These are phyloP conservation scores for Cenococcum geophilum DNA, from an alignment of 495 filamentous ascomycete species.

Conservation along the genomic window DNA sequence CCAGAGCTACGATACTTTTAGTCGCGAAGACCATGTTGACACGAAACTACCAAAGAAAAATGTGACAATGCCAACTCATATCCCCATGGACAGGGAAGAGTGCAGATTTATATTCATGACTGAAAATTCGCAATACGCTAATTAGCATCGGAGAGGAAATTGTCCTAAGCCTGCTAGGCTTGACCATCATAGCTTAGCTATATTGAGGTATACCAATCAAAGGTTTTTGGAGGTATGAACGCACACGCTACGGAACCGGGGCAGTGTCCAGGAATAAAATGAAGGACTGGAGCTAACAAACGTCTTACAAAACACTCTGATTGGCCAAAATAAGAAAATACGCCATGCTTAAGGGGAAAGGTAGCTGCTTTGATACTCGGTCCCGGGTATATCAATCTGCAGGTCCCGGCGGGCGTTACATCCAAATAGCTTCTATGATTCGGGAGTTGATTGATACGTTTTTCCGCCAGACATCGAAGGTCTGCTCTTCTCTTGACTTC, in stretches of 20 bases:
- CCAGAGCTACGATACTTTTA: background rate
- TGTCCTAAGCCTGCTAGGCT: too few species aligned
- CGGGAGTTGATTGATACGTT: background rate
- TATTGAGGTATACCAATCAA: background rate
- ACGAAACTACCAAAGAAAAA: background rate
- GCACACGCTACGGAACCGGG: background rate
- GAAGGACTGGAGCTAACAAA: background rate
- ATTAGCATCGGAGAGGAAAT: too few species aligned
- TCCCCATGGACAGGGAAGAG: too few species aligned
- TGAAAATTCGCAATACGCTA: too few species aligned
- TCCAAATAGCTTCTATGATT: conserved; percentile 11
- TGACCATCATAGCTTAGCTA: background rate
- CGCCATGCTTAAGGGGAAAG: background rate
- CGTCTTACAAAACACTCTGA: background rate
- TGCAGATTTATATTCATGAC: too few species aligned
- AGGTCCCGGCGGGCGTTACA: conserved; percentile 25
- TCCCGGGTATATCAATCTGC: conserved; percentile 27
- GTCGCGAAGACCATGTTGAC: background rate
- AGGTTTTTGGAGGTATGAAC: background rate
- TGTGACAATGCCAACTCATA: too few species aligned
- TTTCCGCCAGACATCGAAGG: conserved; percentile 10
- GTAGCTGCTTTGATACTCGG: background rate
- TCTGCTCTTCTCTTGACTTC: background rate
- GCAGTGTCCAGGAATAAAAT: background rate
- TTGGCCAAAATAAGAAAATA: background rate